These are phyloP conservation scores for Lichenothelia convexa DNA, from an alignment of 495 filamentous ascomycete species.

Conservation along the genomic window DNA sequence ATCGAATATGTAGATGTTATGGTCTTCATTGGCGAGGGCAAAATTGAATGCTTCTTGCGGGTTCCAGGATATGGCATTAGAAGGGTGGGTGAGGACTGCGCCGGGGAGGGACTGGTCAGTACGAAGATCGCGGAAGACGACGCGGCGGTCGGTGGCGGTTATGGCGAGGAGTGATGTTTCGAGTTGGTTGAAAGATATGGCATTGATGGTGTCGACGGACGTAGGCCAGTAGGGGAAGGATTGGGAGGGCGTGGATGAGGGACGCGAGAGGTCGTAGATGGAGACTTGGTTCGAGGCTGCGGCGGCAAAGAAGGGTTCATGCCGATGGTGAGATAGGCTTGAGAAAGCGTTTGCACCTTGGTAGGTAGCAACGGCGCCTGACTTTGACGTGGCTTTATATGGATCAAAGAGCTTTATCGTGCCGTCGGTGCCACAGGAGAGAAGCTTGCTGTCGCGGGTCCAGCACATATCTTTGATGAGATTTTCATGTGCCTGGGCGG, in stretches of 20 bases:
- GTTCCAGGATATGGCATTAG: slow-evolving; percentile 82
- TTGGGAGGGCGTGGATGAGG: slow-evolving; percentile 54
- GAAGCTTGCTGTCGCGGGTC: slow-evolving; percentile 62
- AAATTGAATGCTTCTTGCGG: slow-evolving; percentile 93
- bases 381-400: slow-evolving; percentile 46
- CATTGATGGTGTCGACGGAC: slow-evolving; percentile 76
- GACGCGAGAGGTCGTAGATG: slow-evolving; percentile 68
- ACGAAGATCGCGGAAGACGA: slow-evolving; percentile 79
- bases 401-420: slow-evolving; percentile 84
- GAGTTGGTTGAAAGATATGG: slow-evolving; percentile 77
- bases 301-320: slow-evolving; percentile 48
- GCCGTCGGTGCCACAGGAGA: slow-evolving; percentile 79
- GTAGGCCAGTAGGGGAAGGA: slow-evolving; percentile 77
- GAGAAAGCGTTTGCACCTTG: slow-evolving; percentile 69
- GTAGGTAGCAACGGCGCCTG: slow-evolving; percentile 58
- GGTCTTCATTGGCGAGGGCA: slow-evolving; percentile 62
- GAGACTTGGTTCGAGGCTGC: slow-evolving; percentile 64
- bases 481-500: slow-evolving; percentile 63
- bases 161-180: slow-evolving; percentile 83
- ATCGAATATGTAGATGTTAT: slow-evolving; percentile 70
- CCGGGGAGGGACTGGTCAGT: slow-evolving; percentile 70
- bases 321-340: slow-evolving; percentile 64
- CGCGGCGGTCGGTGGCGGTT: slow-evolving; percentile 61
- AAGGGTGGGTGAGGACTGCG: slow-evolving; percentile 57
- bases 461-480: slow-evolving; percentile 86